Evolutionary conservation across 106 monocot species (phyloP).

Genomic region (Platanthera zijinensis): DNA sequence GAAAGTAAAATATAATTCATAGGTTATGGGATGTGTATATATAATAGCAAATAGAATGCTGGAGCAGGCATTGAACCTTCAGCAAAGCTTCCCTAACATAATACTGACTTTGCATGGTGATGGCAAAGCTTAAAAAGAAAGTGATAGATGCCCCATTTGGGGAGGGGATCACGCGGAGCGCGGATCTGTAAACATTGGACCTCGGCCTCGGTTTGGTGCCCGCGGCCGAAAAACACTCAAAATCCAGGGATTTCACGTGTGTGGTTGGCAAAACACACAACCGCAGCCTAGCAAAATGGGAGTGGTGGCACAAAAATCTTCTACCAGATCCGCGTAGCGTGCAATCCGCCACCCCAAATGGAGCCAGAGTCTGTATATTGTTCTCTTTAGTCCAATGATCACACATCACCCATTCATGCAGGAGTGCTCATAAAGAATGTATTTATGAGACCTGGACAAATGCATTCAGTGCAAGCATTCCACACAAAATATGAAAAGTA

Average conservation of each 20-base stretch:
- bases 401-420: background rate
- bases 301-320: too few relatives aligned
- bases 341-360: too few relatives aligned
- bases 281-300: too few relatives aligned
- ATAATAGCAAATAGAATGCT: background rate
- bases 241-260: too few relatives aligned
- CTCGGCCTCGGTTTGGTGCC: too few relatives aligned
- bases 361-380: background rate
- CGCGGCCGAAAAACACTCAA: too few relatives aligned
- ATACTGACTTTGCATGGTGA: background rate
- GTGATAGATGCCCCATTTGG: background rate
- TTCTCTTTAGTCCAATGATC: background rate
- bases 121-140: background rate
- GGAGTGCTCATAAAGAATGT: background rate
- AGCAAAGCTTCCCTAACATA: background rate
- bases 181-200: too few relatives aligned
- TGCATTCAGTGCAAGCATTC: background rate
- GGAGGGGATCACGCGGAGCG: too few relatives aligned
- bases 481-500: background rate
- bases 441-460: background rate
- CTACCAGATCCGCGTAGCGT: too few relatives aligned
- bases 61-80: background rate
- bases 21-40: background rate
- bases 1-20: background rate
- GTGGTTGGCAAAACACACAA: too few relatives aligned